A percentile compares a stretch with the other conserved stretches of the same genome.
These are phyloP conservation scores for Hapsidospora chrysogenum DNA, from an alignment of 495 filamentous ascomycete species.

Conservation along the genomic window DNA sequence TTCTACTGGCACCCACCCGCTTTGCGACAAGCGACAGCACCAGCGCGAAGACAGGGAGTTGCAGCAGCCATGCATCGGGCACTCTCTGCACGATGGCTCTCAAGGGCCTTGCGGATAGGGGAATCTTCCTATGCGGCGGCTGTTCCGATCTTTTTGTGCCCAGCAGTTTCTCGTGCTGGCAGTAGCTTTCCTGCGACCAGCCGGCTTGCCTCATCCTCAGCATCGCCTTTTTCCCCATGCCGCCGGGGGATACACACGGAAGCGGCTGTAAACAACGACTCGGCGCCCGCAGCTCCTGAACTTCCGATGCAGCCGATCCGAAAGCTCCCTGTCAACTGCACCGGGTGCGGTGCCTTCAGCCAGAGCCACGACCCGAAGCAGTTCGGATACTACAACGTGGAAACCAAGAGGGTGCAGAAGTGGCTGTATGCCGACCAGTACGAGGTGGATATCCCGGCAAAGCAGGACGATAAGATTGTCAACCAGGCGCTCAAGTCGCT, in stretches of 20 bases:
- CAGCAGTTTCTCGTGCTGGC: slow-evolving; percentile 17
- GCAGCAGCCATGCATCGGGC: slow-evolving; percentile 12
- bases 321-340: slow-evolving; percentile 46
- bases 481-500: slow-evolving; percentile 20
- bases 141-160: slow-evolving; percentile 26
- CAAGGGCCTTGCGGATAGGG: slow-evolving; percentile 18
- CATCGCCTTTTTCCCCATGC: no score
- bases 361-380: slow-evolving; percentile 52
- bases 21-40: no score
- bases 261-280: background rate
- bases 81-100: slow-evolving; percentile 19
- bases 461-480: slow-evolving; percentile 17
- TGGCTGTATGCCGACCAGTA: slow-evolving; percentile 18
- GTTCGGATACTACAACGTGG: slow-evolving; percentile 59
- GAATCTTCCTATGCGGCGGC: slow-evolving; percentile 15
- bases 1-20: no score
- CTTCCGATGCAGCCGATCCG: background rate
- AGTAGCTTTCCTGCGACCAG: no score
- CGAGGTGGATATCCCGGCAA: slow-evolving; percentile 6
- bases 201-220: no score
- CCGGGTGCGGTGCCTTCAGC: slow-evolving; percentile 76
- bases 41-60: no score
- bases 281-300: background rate
- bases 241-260: slow-evolving; percentile 2
- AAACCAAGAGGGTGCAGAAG: slow-evolving; percentile 31